Base-by-base conservation (phyloP, 192 early-diverging fungal genomes). In the Coemansia sp. region DNA sequence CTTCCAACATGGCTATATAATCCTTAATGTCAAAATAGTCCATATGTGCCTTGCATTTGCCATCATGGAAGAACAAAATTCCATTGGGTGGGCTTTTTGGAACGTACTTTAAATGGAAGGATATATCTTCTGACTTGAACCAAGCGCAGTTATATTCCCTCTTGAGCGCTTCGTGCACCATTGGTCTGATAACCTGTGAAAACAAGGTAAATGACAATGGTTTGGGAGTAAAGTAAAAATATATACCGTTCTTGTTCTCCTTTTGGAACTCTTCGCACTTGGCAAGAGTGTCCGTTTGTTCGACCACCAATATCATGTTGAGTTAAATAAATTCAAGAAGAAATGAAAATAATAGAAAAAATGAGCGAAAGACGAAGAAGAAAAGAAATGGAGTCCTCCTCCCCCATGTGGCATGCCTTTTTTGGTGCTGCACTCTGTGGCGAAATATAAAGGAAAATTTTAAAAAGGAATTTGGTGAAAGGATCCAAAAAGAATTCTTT, bases 141-240 rank as follows among this genome's bases (percentile, higher is more conserved):
- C 31, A 58, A 5, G 55, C 55, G 17, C 55, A 58, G 55, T 58
- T 58, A 15, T 34, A 58, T 4, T 58, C 55, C 17, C 5, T 58
- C 5, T 34, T 4, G 55, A 58, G 55, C 17, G 55, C 55, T 15
- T 58, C 29, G 0, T 2, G 1, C 17, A 58, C 55, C 15, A n/a
- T 32, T 2, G 25, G 29, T 17, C 11, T 34, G 27, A 58, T 58
- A 6, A 31, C 17, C 29, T 0, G 7, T 34, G 27, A 2, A 8
- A 58, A 58, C 29, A 58, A 10, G 29, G 10, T 4, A 3, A 58
- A 6, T 5, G 55, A 17, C 31, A 12, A 32, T 34, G 55, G 55
- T 29, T 58, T 58, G 5, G 55, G 55, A 0, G 10, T 6, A 7
- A 58, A 58, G 17, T n/a, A 58, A 17, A 58, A 58, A 11, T 34